These are phyloP conservation scores for Triadica sebifera DNA, from an alignment of 345 rosid species.

Conservation along the genomic window DNA sequence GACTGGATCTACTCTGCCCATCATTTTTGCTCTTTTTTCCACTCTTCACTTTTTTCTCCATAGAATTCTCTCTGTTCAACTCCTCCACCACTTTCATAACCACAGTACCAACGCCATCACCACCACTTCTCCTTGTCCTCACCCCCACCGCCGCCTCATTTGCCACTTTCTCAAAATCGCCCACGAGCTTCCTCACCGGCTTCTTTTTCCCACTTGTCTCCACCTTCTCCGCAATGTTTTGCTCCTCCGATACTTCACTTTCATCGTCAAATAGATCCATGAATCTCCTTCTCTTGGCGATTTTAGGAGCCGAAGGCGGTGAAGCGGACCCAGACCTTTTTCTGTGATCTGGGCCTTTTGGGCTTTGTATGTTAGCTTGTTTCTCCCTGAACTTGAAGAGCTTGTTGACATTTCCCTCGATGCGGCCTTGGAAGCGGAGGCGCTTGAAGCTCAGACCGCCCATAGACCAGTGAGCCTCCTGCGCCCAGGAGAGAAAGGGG, in stretches of 20 bases:
- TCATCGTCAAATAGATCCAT: constrained; percentile 48
- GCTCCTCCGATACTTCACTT: constrained; percentile 23
- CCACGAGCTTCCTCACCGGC: constrained; percentile 55
- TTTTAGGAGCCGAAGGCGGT: constrained; percentile 69
- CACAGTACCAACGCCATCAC: constrained; percentile 11
- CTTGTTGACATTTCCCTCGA: constrained; percentile 64
- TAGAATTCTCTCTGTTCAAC: constrained; percentile 10
- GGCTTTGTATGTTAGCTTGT: constrained; percentile 1
- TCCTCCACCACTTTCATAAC: constrained; percentile 34
- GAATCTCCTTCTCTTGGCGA: constrained; percentile 47
- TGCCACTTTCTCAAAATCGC: constrained; percentile 74
- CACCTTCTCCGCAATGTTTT: not conserved
- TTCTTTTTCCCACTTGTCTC: constrained; percentile 14
- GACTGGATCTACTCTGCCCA: constrained; percentile 6
- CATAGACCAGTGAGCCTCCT: constrained; percentile 98
- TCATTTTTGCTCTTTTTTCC: constrained; percentile 5
- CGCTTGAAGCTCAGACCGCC: constrained; percentile 86
- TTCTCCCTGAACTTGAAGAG: constrained; percentile 57
- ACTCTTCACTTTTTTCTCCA: constrained; percentile 14
- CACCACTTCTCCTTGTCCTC: constrained; percentile 12
- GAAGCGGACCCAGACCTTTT: constrained; percentile 37
- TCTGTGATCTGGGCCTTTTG: not conserved
- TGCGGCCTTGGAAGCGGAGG: constrained; percentile 85
- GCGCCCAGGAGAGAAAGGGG: constrained; percentile 83
- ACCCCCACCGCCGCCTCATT: constrained; percentile 11